Evolutionary conservation across 331 rosid genomes (phyloP), one percentile per base, ranked within the genome.

Genomic region (Malus hybrid): DNA sequence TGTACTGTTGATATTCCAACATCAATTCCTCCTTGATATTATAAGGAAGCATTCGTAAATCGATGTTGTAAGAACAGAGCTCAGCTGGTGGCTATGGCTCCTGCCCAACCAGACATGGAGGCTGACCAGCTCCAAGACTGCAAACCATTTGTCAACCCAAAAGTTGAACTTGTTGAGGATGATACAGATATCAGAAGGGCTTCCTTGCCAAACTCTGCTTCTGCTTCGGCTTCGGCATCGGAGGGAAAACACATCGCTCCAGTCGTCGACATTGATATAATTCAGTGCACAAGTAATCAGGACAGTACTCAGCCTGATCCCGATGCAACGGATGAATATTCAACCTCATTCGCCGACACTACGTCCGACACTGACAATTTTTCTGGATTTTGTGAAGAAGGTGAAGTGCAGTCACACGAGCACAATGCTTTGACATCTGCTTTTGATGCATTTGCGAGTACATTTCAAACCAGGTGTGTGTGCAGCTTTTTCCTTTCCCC

Each of bases 281-380:
- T 83, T 55, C 89, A 82, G 63, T 81, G 87, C 82, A 83, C 84
- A 60, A 87, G 83, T 76, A 85, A 85, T 85, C 55, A 7, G 19
- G 73, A 67, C 65, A 86, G 86, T 68, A 77, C 67, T 36, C 92
- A 87, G 15, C 15, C 50, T 60, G 99, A 94, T 69, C 91, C 91
- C 33, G 94, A 92, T 77, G 99, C 93, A 63, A 94, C 96, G 15
- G 50, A 44, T 63, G 97, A 94, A 75, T 80, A 87, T 79, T 94
- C 97, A 65, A 92, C 95, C 79, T 94, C 99, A 8, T 94, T 94
- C 76, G 95, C 86, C 0, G 83, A 81, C 77, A 86, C 97, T 34
- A 29, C 34, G 1, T 89, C 96, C 60, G 92, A 86, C 57, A 73
- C 76, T 13, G 92, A 87, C 60, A 84, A 83, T 68, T 72, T 83